Percentiles rank a stretch among this genome's conserved stretches.
Conservation (phyloP, 495 filamentous ascomycete species). For the Penicillium pulvis region DNA sequence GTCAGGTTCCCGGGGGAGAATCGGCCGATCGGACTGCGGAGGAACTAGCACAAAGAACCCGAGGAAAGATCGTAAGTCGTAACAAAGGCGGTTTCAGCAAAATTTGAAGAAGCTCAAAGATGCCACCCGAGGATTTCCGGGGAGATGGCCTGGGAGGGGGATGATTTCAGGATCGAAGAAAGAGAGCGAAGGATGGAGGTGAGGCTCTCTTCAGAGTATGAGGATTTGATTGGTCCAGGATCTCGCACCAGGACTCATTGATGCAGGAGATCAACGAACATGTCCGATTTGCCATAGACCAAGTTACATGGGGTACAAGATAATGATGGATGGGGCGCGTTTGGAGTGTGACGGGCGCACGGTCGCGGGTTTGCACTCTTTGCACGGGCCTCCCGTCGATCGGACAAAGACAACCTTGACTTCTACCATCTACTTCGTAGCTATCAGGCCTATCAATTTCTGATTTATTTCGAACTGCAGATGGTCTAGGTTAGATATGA, state of each 20-base stretch:
- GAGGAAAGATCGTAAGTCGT: constrained; percentile 7
- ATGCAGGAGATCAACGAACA: constrained; percentile 16
- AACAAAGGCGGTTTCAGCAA: neutral
- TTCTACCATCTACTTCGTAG: too few species aligned
- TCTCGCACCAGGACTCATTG: constrained; percentile 14
- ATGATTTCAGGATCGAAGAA: constrained; percentile 9
- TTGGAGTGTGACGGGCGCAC: constrained; percentile 10
- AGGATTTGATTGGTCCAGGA: constrained; percentile 14
- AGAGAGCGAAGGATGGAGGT: neutral
- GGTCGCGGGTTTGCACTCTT: constrained; percentile 7
- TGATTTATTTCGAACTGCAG: too few species aligned
- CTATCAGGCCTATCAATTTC: too few species aligned
- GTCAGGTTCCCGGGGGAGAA: neutral
- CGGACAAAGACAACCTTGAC: neutral
- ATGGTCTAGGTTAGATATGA: neutral
- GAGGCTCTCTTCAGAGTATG: constrained; percentile 6
- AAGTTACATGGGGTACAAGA: constrained; percentile 6
- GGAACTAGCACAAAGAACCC: neutral
- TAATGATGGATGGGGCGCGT: constrained; percentile 7
- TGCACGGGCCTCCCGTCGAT: constrained; percentile 11
- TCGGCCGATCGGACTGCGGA: neutral
- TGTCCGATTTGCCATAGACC: constrained; percentile 2
- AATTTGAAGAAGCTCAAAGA: neutral
- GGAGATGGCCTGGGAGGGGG: constrained; percentile 5
- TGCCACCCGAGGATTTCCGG: neutral